Conservation (phyloP, 768 basidiomycete genomes). For the Tricholoma terreum region DNA sequence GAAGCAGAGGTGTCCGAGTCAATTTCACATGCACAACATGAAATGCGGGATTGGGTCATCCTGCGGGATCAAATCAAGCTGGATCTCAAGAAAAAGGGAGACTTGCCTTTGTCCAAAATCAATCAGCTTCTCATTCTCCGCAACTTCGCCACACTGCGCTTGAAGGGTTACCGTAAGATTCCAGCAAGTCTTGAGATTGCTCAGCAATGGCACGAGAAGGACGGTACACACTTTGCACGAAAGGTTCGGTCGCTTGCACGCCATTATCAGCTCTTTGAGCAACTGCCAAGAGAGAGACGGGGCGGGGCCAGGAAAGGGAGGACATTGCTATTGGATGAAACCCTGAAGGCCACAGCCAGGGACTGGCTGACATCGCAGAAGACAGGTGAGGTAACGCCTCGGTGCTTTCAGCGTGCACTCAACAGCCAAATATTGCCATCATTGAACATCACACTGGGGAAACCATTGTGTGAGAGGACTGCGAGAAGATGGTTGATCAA, state of each 20-base stretch:
- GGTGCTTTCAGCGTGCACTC: slow-evolving; percentile 19
- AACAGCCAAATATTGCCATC: slow-evolving; percentile 10
- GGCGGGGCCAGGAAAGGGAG: slow-evolving; percentile 17
- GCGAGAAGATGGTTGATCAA: not conserved
- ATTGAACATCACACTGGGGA: not conserved
- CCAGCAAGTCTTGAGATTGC: no score
- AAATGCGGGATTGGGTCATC: slow-evolving; percentile 14
- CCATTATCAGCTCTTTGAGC: slow-evolving; percentile 36
- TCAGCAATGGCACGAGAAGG: slow-evolving; percentile 24
- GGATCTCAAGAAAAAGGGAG: slow-evolving; percentile 14
- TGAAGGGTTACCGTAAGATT: slow-evolving; percentile 21
- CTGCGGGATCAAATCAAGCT: slow-evolving; percentile 16
- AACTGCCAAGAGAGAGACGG: slow-evolving; percentile 25
- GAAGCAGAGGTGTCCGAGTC: slow-evolving; percentile 12
- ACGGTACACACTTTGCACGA: slow-evolving; percentile 23
- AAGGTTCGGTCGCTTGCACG: slow-evolving; percentile 26
- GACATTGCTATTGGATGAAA: slow-evolving; percentile 21
- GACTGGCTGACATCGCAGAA: slow-evolving; percentile 20
- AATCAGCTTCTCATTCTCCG: slow-evolving; percentile 21
- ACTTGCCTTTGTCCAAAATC: slow-evolving; percentile 10
- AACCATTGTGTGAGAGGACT: not conserved
- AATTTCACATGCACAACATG: slow-evolving; percentile 5
- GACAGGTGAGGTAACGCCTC: slow-evolving; percentile 29
- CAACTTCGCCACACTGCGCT: no score
- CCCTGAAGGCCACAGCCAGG: slow-evolving; percentile 7